These are phyloP conservation scores for Intubia oerlemansii DNA, from an alignment of 2,329 filamentous ascomycete genomes.

Conservation along the genomic window DNA sequence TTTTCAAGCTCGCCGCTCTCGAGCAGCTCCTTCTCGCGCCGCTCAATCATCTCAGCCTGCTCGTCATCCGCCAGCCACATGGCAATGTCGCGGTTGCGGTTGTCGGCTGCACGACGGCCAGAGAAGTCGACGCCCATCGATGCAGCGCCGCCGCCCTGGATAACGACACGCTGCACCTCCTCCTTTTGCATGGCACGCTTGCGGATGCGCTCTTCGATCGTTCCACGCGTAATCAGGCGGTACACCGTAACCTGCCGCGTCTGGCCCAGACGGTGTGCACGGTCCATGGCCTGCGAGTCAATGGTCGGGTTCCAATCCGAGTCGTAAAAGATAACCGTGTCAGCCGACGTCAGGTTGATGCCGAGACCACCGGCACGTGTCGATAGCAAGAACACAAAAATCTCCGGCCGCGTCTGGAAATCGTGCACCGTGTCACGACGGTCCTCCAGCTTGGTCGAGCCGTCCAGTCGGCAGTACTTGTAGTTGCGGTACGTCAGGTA, in stretches of 20 bases:
- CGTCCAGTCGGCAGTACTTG: conserved; percentile 92
- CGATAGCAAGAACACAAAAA: conserved; percentile 91
- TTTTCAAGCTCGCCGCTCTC: conserved; percentile 49
- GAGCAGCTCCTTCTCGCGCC: conserved; percentile 70
- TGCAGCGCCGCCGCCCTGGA: conserved; percentile 49
- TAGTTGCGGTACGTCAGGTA: conserved; percentile 97
- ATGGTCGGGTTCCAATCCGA: conserved; percentile 99
- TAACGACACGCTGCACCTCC: conserved; percentile 93
- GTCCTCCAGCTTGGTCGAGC: conserved; percentile 92
- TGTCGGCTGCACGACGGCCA: conserved; percentile 67
- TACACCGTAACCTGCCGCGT: conserved; percentile 94
- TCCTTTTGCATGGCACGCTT: conserved; percentile 96
- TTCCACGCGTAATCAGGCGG: conserved; percentile 86
- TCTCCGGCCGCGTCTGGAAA: conserved; percentile 85
- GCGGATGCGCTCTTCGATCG: conserved; percentile 93
- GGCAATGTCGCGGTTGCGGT: conserved; percentile 91
- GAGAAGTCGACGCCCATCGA: conserved; percentile 69
- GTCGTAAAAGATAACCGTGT: conserved; percentile 99
- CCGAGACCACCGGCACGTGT: conserved; percentile 93
- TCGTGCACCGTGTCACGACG: conserved; percentile 88
- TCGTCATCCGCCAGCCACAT: conserved; percentile 98
- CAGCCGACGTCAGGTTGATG: conserved; percentile 90
- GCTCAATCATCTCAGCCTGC: conserved; percentile 82
- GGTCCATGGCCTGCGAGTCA: conserved; percentile 96
- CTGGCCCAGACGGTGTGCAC: conserved; percentile 91